These are phyloP conservation scores for Terfezia claveryi DNA, from an alignment of 495 filamentous ascomycete species.

Conservation along the genomic window DNA sequence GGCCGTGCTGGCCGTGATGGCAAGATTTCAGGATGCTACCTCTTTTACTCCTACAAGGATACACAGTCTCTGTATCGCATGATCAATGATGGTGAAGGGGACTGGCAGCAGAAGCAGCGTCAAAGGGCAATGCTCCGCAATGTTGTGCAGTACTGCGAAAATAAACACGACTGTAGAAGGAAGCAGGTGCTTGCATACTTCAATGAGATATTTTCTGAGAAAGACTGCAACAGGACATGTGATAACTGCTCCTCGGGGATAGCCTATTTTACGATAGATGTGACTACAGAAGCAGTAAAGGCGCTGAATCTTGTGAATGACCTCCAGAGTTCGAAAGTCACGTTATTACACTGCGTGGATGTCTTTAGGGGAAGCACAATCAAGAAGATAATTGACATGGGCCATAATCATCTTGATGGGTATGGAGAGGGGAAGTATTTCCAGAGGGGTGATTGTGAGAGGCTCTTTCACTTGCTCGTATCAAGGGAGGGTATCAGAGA, in stretches of 20 bases:
- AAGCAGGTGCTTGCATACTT: conserved; percentile 84
- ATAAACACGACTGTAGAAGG: conserved; percentile 61
- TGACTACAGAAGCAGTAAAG: conserved; percentile 46
- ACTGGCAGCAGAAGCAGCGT: conserved; percentile 51
- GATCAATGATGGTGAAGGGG: conserved; percentile 59
- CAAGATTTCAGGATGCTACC: conserved; percentile 62
- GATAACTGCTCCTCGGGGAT: conserved; percentile 64
- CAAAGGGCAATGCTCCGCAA: conserved; percentile 66
- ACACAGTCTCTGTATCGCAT: conserved; percentile 39
- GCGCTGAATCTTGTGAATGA: conserved; percentile 43
- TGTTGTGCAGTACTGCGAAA: conserved; percentile 73
- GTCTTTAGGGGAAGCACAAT: conserved; percentile 24
- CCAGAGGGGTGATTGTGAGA: conserved; percentile 28
- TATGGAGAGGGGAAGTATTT: conserved; percentile 26
- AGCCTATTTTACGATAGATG: conserved; percentile 47
- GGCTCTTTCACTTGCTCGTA: conserved; percentile 26
- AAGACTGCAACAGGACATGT: conserved; percentile 50
- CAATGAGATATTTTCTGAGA: conserved; percentile 51
- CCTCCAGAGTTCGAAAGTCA: conserved; percentile 24
- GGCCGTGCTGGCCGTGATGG: conserved; percentile 87
- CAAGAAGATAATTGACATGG: conserved; percentile 22
- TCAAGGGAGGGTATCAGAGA: conserved; percentile 27
- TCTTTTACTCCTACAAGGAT: conserved; percentile 69
- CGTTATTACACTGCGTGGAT: conserved; percentile 31
- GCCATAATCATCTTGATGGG: conserved; percentile 15